phyloP scores from a whole-genome alignment of 768 basidiomycete species.

The Macrolepiota fuliginosa region DNA sequence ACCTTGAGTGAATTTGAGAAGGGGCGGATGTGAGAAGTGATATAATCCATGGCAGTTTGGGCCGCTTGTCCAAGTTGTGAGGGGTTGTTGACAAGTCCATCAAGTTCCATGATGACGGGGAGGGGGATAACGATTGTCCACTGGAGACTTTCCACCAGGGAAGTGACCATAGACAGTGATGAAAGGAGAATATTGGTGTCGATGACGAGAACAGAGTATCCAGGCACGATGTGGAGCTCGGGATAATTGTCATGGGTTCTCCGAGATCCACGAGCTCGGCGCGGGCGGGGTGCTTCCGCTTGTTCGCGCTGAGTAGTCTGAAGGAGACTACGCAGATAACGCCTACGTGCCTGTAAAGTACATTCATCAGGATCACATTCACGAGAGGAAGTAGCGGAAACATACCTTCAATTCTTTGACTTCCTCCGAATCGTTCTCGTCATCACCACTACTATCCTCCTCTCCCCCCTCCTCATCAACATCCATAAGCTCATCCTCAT shows the following conservation, averaged over 20 bases:
- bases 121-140: slow-evolving; percentile 94
- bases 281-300: slow-evolving; percentile 23
- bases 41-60: slow-evolving; percentile 66
- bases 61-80: slow-evolving; percentile 75
- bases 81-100: slow-evolving; percentile 72
- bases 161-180: slow-evolving; percentile 68
- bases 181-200: slow-evolving; percentile 95
- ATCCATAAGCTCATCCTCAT: slow-evolving; percentile 62
- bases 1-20: slow-evolving; percentile 83
- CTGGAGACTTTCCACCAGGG: slow-evolving; percentile 71
- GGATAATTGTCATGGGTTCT: slow-evolving; percentile 32
- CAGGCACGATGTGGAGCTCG: slow-evolving; percentile 62
- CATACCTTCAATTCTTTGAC: slow-evolving; percentile 79
- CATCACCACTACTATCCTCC: slow-evolving; percentile 52
- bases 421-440: slow-evolving; percentile 68
- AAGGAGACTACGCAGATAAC: slow-evolving; percentile 71
- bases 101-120: slow-evolving; percentile 95
- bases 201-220: slow-evolving; percentile 87
- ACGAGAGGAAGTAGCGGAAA: slow-evolving; percentile 12
- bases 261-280: slow-evolving; percentile 24
- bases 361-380: slow-evolving; percentile 12
- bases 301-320: slow-evolving; percentile 38
- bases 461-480: slow-evolving; percentile 58
- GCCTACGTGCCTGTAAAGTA: slow-evolving; percentile 59
- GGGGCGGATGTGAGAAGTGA: slow-evolving; percentile 72